Base-by-base conservation (phyloP, 495 filamentous ascomycete species). In the Neurospora sp. region DNA sequence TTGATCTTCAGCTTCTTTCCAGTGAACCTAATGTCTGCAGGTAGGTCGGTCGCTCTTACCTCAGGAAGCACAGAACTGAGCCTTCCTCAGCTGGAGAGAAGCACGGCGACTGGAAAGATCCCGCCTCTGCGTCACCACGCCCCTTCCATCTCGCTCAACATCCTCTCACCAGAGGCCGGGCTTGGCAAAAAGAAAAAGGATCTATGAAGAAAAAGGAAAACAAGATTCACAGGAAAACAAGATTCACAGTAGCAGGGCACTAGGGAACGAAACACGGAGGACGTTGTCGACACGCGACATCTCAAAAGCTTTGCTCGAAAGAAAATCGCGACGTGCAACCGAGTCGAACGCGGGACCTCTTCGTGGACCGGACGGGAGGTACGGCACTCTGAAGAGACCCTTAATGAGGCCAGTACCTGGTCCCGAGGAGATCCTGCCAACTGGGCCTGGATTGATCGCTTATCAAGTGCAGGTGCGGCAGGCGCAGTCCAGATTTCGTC, bases 71-170 rank as follows among this genome's bases (percentile, higher is more conserved):
- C 16, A 44, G 40, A 44, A 44, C 5, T 8, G 41, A 12, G 39
- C 39, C 39, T 35, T 35, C 35, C 4, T 41, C 39, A 41, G 41
- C 16, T 5, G 41, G 41, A 42, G 16, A 42, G 41, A 18, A 42
- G 41, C 5, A 42, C 41, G 41, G 5, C 14, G 41, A 16, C 14
- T 42, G 41, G 5, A 42, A 42, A 42, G 41, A 42, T 41, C 86
- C 27, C 27, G 27, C 27, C 89, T 90, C 86, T 97, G 94, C 76
- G 88, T 88, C 39, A 94, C 95, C 73, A 98, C 84, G 0, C 92
- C 12, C 39, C 39, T 39, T 20, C 94, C 94, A 94, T 94, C 86
- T 98, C 95, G 23, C 87, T 88, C 74, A 96, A 89, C 88, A 98
- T 89, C 95, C 96, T 98, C 80, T 97, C 92, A n/a, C 42, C 18